Percentiles rank a stretch among this genome's conserved stretches.
Evolutionary conservation across 768 basidiomycete species (phyloP).

Genomic region (Ramaria sp.): DNA sequence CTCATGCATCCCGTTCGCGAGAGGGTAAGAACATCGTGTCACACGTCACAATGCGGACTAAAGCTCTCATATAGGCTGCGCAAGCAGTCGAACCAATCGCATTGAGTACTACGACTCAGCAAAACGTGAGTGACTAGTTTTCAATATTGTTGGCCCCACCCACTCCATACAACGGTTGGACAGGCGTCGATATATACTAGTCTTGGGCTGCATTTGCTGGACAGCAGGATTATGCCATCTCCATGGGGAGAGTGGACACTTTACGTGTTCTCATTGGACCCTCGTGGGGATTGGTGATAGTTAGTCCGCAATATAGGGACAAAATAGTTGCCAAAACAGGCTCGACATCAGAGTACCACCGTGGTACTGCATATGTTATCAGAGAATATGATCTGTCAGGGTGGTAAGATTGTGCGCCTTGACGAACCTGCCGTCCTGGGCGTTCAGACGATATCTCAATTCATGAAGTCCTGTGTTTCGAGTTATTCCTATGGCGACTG

Average conservation of each 20-base stretch:
- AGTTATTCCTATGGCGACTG: no score
- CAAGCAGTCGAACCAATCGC: constrained; percentile 6
- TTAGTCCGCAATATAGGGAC: no score
- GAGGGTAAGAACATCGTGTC: not conserved
- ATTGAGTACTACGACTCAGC: constrained; percentile 10
- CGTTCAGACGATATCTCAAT: no score
- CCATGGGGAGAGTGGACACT: constrained; percentile 14
- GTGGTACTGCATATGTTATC: constrained; percentile 26
- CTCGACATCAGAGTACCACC: constrained; percentile 40
- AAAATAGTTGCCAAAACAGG: no score
- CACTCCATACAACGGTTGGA: not conserved
- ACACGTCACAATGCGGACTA: not conserved
- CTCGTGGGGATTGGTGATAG: not conserved
- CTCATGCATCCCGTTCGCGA: not conserved
- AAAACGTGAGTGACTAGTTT: constrained; percentile 7
- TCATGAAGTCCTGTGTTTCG: no score
- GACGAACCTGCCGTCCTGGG: no score
- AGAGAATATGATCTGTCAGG: no score
- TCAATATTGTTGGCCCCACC: not conserved
- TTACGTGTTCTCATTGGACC: constrained; percentile 14
- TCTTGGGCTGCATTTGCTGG: constrained; percentile 7
- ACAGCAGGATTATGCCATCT: constrained; percentile 9
- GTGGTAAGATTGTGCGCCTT: no score
- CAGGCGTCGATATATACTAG: constrained; percentile 11
- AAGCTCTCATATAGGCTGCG: not conserved